Base-by-base conservation (phyloP, 352 stramenopile genomes). In the Phytophthora brassicae region DNA sequence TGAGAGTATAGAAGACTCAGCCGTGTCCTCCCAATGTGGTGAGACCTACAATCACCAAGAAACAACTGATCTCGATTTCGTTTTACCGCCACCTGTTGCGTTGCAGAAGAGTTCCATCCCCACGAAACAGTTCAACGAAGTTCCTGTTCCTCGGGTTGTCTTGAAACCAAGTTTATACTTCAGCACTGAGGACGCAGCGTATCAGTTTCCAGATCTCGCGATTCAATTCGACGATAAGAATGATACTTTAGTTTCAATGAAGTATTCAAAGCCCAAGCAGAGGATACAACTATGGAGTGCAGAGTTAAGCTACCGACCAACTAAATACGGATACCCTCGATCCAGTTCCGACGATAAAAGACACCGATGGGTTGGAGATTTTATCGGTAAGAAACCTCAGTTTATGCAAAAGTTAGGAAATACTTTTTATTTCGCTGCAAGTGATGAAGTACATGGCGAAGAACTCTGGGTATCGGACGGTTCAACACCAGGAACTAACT, bases 141-240 rank as follows among this genome's bases (percentile, higher is more conserved):
- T 76, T 0, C 62, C 56, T 7, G 33, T 80, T 22, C 76, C 76
- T 7, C 58, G 50, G 8, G 68, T 84, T 16, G n/a, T 42, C 8
- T 47, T 75, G 6, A 58, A 41, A 20, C 45, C 60, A 20, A 56
- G 31, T 23, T 72, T 78, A 33, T 79, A 76, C 33, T 71, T 71
- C 14, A 63, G 49, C 12, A 44, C 61, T 47, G 77, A 89, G 47
- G 79, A 87, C 41, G 56, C 56, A 38, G 64, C 63, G 13, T 87
- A 80, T 42, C 68, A 53, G 24, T 86, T 86, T 39, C 60, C 77
- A 6, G 50, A 79, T 22, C 54, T 89, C 14, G 23, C 56, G 17
- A 44, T 84, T 6, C 29, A 45, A 16, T 68, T 64, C 35, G 46
- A 52, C 16, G 24, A 46, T 49, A 28, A 31, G 1, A 17, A 51